Evolutionary conservation across 139 green algal genomes (phyloP).

Genomic region (Auxenochlorella pyrenoidosa): DNA sequence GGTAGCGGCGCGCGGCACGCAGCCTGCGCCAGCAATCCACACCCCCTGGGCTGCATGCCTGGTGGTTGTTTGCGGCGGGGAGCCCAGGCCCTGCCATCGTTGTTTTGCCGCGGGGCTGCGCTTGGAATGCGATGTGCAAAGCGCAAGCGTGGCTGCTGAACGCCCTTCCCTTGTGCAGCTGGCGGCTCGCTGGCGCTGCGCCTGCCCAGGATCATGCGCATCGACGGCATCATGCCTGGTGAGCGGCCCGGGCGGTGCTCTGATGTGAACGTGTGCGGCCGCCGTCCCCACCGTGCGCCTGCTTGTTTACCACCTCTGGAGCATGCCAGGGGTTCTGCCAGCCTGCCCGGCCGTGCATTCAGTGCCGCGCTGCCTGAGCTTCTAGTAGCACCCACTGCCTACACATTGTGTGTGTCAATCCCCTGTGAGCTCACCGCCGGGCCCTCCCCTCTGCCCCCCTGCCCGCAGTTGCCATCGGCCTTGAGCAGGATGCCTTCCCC

Average conservation of each 20-base stretch:
- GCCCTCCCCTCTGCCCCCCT: too few relatives aligned
- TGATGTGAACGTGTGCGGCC: too few relatives aligned
- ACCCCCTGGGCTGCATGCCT: background rate
- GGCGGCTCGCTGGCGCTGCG: constrained; percentile 27
- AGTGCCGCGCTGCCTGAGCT: too few relatives aligned
- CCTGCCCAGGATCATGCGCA: constrained; percentile 12
- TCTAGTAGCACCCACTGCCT: too few relatives aligned
- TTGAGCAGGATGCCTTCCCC: background rate
- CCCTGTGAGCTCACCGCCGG: too few relatives aligned
- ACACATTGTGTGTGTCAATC: too few relatives aligned
- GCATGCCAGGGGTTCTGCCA: background rate
- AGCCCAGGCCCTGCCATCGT: too few relatives aligned
- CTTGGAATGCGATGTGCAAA: background rate
- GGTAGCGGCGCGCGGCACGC: background rate
- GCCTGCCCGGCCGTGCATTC: too few relatives aligned
- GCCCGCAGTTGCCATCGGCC: constrained; percentile 17
- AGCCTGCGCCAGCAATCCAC: background rate
- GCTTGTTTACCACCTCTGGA: background rate
- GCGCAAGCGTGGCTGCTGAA: too few relatives aligned
- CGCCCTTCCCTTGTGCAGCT: background rate
- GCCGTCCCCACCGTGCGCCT: too few relatives aligned
- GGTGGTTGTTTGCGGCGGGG: background rate
- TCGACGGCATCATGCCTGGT: constrained; percentile 19
- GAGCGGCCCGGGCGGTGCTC: too few relatives aligned
- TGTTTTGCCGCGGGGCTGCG: background rate